phyloP scores from a whole-genome alignment of 2,329 filamentous ascomycete species.

The Epichloe brachyelytri region DNA sequence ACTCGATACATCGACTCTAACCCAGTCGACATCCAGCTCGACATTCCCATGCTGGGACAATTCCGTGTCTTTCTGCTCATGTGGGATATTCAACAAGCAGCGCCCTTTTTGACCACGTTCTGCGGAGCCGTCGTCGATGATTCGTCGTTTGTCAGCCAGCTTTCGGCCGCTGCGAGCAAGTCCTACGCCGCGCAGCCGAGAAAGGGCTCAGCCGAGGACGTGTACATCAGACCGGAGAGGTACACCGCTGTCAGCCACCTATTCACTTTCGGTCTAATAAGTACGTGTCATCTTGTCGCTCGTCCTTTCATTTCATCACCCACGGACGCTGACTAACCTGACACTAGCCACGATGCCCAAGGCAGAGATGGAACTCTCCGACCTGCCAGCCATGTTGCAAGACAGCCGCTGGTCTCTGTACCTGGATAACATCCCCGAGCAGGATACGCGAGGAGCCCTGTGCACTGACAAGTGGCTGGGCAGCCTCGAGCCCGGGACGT shows the following conservation, averaged over 20 bases:
- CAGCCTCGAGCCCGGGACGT: constrained; percentile 42
- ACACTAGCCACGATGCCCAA: constrained; percentile 44
- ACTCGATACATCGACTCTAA: constrained; percentile 68
- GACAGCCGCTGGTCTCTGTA: constrained; percentile 62
- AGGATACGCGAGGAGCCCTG: constrained; percentile 34
- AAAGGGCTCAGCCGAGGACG: constrained; percentile 44
- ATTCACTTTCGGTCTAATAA: constrained; percentile 58
- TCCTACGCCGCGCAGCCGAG: constrained; percentile 51
- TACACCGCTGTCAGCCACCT: constrained; percentile 56
- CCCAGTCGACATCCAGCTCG: constrained; percentile 63
- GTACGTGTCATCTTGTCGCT: constrained; percentile 24
- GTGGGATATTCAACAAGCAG: constrained; percentile 43
- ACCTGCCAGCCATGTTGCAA: constrained; percentile 49
- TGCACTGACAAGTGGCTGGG: constrained; percentile 62
- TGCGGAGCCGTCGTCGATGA: constrained; percentile 39
- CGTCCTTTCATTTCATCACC: not conserved
- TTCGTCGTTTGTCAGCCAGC: constrained; percentile 43
- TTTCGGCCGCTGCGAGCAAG: constrained; percentile 43
- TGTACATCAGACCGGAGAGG: constrained; percentile 52
- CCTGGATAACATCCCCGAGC: constrained; percentile 49
- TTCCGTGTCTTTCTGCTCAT: constrained; percentile 64
- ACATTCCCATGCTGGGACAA: constrained; percentile 65
- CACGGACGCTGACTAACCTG: not conserved
- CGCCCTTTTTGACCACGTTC: constrained; percentile 46
- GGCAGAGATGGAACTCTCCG: constrained; percentile 48